Percentiles rank a stretch among this genome's conserved stretches.
Evolutionary conservation across 306 rosid species (phyloP).

Genomic region (Rubus parviflorus): DNA sequence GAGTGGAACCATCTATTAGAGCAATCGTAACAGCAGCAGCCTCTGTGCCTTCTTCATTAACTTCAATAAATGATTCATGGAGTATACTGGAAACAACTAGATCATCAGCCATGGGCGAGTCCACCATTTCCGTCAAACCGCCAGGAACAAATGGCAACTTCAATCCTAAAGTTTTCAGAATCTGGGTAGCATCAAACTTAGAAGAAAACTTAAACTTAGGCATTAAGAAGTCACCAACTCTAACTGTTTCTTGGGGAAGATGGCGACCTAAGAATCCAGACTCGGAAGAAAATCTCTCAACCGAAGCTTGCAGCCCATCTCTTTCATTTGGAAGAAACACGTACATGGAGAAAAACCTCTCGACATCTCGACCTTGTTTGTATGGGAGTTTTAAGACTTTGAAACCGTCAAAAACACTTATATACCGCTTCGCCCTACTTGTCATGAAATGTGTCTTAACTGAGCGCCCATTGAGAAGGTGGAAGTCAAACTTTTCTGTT

Average conservation of each 20-base stretch:
- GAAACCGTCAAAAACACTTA: slow-evolving; percentile 14
- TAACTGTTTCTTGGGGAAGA: not conserved
- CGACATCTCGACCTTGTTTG: not conserved
- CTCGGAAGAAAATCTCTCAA: not conserved
- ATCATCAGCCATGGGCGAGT: not conserved
- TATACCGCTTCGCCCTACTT: not conserved
- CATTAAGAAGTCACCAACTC: slow-evolving; percentile 4
- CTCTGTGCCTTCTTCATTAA: slow-evolving; percentile 30
- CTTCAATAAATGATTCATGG: slow-evolving; percentile 23
- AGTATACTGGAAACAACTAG: slow-evolving; percentile 10
- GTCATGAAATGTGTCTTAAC: slow-evolving; percentile 21
- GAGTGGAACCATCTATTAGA: accelerated
- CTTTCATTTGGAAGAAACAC: slow-evolving; percentile 35
- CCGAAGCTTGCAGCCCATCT: slow-evolving; percentile 24
- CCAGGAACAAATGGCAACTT: slow-evolving; percentile 19
- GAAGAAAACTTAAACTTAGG: slow-evolving; percentile 30
- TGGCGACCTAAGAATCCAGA: slow-evolving; percentile 17
- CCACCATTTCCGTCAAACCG: slow-evolving; percentile 25
- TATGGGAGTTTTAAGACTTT: slow-evolving; percentile 20
- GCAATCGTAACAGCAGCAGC: slow-evolving; percentile 15
- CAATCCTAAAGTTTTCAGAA: slow-evolving; percentile 21
- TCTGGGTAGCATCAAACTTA: not conserved
- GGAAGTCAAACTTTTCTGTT: not conserved
- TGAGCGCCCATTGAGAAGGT: slow-evolving; percentile 1
- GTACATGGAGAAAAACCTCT: slow-evolving; percentile 20